These are phyloP conservation scores for Polysphondylium violaceum DNA, from an alignment of 78 protist genomes.

Conservation along the genomic window DNA sequence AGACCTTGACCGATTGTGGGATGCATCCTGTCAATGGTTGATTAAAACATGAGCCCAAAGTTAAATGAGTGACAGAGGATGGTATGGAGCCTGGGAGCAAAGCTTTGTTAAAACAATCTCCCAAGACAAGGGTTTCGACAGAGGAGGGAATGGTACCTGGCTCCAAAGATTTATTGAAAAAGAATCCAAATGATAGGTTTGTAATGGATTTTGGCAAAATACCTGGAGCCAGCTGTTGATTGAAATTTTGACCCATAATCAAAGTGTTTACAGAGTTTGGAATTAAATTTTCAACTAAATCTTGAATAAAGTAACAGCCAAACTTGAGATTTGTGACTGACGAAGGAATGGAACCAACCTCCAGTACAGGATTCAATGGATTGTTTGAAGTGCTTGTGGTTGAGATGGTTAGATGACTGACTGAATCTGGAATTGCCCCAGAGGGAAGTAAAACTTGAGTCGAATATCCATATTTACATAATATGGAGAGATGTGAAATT, in stretches of 20 bases:
- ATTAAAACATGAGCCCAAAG: slow-evolving; percentile 13
- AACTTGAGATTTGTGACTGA: no score
- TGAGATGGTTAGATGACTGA: no score
- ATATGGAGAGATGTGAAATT: no score
- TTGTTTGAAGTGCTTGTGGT: no score
- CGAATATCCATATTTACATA: no score
- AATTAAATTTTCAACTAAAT: no score
- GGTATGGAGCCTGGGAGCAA: slow-evolving; percentile 36
- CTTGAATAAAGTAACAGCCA: no score
- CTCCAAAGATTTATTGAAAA: background rate
- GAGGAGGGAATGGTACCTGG: slow-evolving; percentile 1
- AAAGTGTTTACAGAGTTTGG: no score
- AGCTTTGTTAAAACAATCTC: background rate
- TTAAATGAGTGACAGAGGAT: slow-evolving; percentile 5
- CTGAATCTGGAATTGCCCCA: no score
- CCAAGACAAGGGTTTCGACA: background rate
- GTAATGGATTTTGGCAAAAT: background rate
- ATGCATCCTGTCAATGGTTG: background rate
- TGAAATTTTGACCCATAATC: background rate
- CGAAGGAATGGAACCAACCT: no score
- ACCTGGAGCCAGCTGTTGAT: background rate
- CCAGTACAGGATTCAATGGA: no score
- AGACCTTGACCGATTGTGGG: background rate
- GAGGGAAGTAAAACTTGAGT: no score
- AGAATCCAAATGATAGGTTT: slow-evolving; percentile 2